These are phyloP conservation scores for Kernera saxatilis DNA, from an alignment of 345 rosid genomes.

Conservation along the genomic window DNA sequence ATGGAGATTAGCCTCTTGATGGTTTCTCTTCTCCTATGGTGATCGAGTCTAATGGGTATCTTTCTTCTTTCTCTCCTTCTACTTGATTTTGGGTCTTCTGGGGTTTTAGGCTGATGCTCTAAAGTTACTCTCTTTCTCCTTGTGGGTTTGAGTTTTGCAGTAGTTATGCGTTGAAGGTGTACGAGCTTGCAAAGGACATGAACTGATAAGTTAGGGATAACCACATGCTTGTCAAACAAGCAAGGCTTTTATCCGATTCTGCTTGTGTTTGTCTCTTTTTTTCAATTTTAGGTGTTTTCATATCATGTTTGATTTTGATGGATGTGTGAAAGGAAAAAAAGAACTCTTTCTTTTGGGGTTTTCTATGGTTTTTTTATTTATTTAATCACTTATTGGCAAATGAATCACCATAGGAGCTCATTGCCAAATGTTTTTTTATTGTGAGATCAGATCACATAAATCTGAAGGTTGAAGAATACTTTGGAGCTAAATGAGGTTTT, in stretches of 20 bases:
- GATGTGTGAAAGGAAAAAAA: background rate
- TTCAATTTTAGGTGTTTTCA: no score
- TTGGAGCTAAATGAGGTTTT: conserved; percentile 74
- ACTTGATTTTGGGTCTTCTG: no score
- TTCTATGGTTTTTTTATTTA: background rate
- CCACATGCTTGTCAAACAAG: conserved; percentile 74
- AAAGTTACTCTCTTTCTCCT: no score
- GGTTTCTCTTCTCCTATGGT: background rate
- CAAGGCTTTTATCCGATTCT: background rate
- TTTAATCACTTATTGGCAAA: background rate
- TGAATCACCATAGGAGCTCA: background rate
- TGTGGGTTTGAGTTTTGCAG: background rate
- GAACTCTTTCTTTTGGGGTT: background rate
- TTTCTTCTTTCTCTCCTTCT: no score
- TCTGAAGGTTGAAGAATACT: conserved; percentile 60
- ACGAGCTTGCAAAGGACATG: conserved; percentile 66
- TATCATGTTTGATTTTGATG: no score
- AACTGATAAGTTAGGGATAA: conserved; percentile 61
- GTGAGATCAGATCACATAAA: conserved; percentile 37
- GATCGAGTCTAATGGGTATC: conserved; percentile 13
- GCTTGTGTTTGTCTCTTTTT: background rate
- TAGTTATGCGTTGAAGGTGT: conserved; percentile 57
- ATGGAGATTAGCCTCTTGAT: conserved; percentile 18
- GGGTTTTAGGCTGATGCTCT: no score
- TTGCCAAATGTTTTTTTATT: background rate